phyloP scores from a whole-genome alignment of 2,329 filamentous ascomycete species.

The Chaetomiaceae sp. region DNA sequence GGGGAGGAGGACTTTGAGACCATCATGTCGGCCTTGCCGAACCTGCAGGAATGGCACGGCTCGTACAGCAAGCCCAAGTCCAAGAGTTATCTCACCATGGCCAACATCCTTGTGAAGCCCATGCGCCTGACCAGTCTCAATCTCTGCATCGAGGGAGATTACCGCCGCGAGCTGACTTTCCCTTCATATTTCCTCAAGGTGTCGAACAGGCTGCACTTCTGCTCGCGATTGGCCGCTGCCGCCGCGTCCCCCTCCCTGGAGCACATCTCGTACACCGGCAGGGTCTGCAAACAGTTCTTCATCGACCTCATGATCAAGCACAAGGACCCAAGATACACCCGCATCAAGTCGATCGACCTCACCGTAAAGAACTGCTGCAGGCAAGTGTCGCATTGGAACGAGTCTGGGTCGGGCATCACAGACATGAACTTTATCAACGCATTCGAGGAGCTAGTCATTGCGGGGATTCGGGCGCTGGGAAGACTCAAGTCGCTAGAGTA shows the following conservation, averaged over 20 bases:
- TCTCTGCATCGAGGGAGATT: conserved; percentile 68
- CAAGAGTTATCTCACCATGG: conserved; percentile 68
- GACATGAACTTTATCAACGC: conserved; percentile 68
- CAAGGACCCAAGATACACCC: conserved; percentile 45
- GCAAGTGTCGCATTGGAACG: conserved; percentile 49
- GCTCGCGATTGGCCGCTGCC: conserved; percentile 56
- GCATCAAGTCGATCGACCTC: conserved; percentile 63
- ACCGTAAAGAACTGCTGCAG: conserved; percentile 73
- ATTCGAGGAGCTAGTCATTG: conserved; percentile 65
- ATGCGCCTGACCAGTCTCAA: conserved; percentile 57
- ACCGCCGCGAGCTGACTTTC: conserved; percentile 58
- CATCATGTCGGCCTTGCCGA: conserved; percentile 60
- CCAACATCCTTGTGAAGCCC: conserved; percentile 56
- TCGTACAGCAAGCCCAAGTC: conserved; percentile 68
- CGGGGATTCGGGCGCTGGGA: conserved; percentile 57
- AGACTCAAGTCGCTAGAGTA: conserved; percentile 57
- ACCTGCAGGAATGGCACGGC: conserved; percentile 59
- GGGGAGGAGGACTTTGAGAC: conserved; percentile 57
- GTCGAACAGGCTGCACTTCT: conserved; percentile 58
- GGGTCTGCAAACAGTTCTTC: conserved; percentile 67
- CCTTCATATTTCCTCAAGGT: conserved; percentile 60
- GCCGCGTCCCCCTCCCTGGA: conserved; percentile 58
- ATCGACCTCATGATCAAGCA: conserved; percentile 47
- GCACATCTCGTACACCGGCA: conserved; percentile 67
- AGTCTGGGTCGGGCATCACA: conserved; percentile 65